Percentiles rank a stretch among this genome's conserved stretches.
Evolutionary conservation across 495 filamentous ascomycete genomes (phyloP).

Genomic region (Parmelia sp.): DNA sequence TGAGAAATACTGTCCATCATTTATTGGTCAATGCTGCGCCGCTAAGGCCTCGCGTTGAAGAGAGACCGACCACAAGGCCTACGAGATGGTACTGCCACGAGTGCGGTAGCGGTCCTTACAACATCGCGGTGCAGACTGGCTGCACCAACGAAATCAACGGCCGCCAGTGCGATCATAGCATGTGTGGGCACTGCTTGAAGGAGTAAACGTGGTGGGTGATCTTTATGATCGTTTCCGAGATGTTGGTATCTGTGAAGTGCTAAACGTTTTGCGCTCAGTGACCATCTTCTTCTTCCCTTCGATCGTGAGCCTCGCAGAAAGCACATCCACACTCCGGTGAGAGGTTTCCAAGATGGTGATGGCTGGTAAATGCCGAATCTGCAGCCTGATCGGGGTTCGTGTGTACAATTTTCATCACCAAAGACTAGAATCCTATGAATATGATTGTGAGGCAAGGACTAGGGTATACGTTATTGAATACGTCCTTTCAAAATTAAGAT

Average conservation of each 20-base stretch:
- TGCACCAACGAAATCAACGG: slow-evolving; percentile 10
- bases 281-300: not conserved
- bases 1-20: not conserved
- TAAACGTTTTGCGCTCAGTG: not conserved
- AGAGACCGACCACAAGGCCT: not conserved
- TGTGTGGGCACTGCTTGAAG: slow-evolving; percentile 4
- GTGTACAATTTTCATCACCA: not conserved
- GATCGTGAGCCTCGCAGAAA: not conserved
- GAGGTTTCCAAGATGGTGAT: not conserved
- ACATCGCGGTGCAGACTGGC: not conserved
- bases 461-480: too few relatives aligned
- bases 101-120: slow-evolving; percentile 5
- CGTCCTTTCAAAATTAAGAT: too few relatives aligned
- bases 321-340: not conserved
- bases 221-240: not conserved
- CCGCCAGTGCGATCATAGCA: slow-evolving; percentile 1
- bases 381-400: not conserved
- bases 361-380: not conserved
- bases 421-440: not conserved
- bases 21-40: not conserved
- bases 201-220: not conserved
- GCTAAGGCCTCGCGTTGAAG: not conserved
- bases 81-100: slow-evolving; percentile 7
- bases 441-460: not conserved
- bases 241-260: not conserved